Base-by-base conservation (phyloP, 2,329 filamentous ascomycete species). In the Biscogniauxia marginata region DNA sequence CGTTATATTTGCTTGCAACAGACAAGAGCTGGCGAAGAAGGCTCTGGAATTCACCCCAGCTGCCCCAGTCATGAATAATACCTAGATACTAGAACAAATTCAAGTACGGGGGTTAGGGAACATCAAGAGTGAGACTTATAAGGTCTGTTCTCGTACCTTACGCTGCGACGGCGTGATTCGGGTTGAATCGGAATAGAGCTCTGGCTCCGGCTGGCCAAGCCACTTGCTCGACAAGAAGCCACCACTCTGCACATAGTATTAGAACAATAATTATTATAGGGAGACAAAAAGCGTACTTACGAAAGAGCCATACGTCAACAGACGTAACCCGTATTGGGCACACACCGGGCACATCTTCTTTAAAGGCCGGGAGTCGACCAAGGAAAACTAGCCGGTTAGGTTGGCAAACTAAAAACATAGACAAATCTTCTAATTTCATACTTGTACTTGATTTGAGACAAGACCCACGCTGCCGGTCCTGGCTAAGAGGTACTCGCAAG, bases 371-470 rank as follows among this genome's bases (percentile, higher is more conserved):
- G 68, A 64, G 49, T 74, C 71, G 16, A 73, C 44, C 4, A 73
- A 63, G 1, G 71, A 73, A 58, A 73, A 73, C 70, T 73, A 24
- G 6, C 13, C 50, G 19, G 16, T 16, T n/a, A 18, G n/a, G 16
- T 30, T 21, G 18, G 4, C 3, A 52, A 60, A 53, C 48, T 23
- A 39, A 5, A 11, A 39, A 13, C 30, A 18, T 16, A 19, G 21
- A 18, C 7, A 3, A 18, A 20, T 44, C 9, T n/a, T 5, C 18
- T 22, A 13, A 43, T 18, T 16, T 52, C 66, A 56, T 56, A 71
- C 73, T 57, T 74, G 73, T 13, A 72, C 62, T 30, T 73, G 71
- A 25, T 73, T 73, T 6, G 71, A 70, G 6, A 69, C 66, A n/a
- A 73, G 53, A 1, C 65, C 67, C 3, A 71, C 67, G 3, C 43